A percentile compares a stretch with the other conserved stretches of the same genome.
phyloP scores from a whole-genome alignment of 2,329 filamentous ascomycete genomes.

The Exophiala sp. region DNA sequence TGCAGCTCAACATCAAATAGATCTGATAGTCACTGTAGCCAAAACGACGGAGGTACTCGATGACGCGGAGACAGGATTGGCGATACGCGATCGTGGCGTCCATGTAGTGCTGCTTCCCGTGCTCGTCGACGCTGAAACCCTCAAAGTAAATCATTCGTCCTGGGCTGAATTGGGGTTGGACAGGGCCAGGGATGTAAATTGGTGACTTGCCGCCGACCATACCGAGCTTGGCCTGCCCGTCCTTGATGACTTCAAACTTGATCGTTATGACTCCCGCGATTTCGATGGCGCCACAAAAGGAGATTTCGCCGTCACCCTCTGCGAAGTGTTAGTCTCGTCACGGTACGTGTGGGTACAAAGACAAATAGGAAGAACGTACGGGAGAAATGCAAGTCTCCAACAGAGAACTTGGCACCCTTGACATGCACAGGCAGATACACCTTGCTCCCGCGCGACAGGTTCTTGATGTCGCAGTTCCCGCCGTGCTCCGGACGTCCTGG shows the following conservation, averaged over 20 bases:
- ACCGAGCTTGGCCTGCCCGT: slow-evolving; percentile 68
- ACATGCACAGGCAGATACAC: slow-evolving; percentile 88
- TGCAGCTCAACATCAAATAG: slow-evolving; percentile 80
- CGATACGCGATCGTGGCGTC: slow-evolving; percentile 84
- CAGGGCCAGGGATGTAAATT: slow-evolving; percentile 80
- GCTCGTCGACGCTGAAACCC: slow-evolving; percentile 83
- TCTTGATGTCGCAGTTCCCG: slow-evolving; percentile 91
- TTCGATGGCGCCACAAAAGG: slow-evolving; percentile 85
- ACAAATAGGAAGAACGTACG: slow-evolving; percentile 40
- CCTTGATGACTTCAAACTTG: slow-evolving; percentile 84
- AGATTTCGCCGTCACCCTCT: slow-evolving; percentile 87
- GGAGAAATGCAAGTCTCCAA: slow-evolving; percentile 83
- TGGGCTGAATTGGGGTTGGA: slow-evolving; percentile 83
- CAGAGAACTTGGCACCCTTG: slow-evolving; percentile 77
- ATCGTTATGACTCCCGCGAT: slow-evolving; percentile 91
- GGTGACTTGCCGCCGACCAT: slow-evolving; percentile 64
- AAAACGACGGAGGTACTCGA: slow-evolving; percentile 75
- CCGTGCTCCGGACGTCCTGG: slow-evolving; percentile 82
- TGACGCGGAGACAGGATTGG: slow-evolving; percentile 71
- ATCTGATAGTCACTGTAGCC: slow-evolving; percentile 72
- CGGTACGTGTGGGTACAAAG: not conserved
- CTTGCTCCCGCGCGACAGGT: slow-evolving; percentile 72
- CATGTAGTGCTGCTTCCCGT: slow-evolving; percentile 85
- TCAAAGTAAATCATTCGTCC: slow-evolving; percentile 73
- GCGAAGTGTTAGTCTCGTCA: not conserved